Percentiles rank a stretch among this genome's conserved stretches.
These are phyloP conservation scores for Ophiocordyceps camponoti-leonardi DNA, from an alignment of 2,329 filamentous ascomycete species.

Conservation along the genomic window DNA sequence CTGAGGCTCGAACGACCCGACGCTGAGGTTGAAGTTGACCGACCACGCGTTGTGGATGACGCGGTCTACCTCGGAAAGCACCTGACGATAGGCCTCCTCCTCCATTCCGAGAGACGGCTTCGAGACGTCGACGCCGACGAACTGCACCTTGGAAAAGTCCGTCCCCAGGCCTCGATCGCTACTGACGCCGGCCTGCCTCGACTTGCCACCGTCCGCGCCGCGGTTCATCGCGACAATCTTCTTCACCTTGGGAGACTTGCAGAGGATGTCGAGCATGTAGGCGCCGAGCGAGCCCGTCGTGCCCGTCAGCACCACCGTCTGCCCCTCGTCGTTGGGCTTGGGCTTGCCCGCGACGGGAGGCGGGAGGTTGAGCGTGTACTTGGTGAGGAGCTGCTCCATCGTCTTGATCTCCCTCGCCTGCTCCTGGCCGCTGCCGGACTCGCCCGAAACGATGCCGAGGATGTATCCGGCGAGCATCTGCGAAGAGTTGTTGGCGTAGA, in stretches of 20 bases:
- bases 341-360: slow-evolving; percentile 4
- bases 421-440: background rate
- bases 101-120: slow-evolving; percentile 28
- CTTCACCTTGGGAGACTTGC: slow-evolving; percentile 7
- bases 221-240: slow-evolving; percentile 12
- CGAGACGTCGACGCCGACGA: slow-evolving; percentile 30
- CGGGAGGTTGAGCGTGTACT: slow-evolving; percentile 12
- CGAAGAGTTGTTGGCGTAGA: slow-evolving; percentile 14
- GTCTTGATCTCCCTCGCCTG: slow-evolving; percentile 2
- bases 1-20: slow-evolving; percentile 31
- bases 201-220: slow-evolving; percentile 14
- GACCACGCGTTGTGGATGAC: slow-evolving; percentile 33
- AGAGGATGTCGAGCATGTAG: slow-evolving; percentile 37
- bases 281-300: slow-evolving; percentile 82
- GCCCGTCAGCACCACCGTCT: slow-evolving; percentile 66
- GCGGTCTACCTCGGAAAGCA: slow-evolving; percentile 22
- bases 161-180: slow-evolving; percentile 19
- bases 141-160: slow-evolving; percentile 23
- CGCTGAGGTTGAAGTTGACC: slow-evolving; percentile 33
- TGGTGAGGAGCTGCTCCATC: slow-evolving; percentile 6
- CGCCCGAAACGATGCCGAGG: background rate
- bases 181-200: slow-evolving; percentile 19
- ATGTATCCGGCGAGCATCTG: slow-evolving; percentile 4
- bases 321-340: slow-evolving; percentile 10
- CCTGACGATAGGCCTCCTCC: slow-evolving; percentile 14